Percentiles rank a stretch among this genome's conserved stretches.
phyloP scores from a whole-genome alignment of 257 asterid genomes.

The Schizonepeta tenuifolia region DNA sequence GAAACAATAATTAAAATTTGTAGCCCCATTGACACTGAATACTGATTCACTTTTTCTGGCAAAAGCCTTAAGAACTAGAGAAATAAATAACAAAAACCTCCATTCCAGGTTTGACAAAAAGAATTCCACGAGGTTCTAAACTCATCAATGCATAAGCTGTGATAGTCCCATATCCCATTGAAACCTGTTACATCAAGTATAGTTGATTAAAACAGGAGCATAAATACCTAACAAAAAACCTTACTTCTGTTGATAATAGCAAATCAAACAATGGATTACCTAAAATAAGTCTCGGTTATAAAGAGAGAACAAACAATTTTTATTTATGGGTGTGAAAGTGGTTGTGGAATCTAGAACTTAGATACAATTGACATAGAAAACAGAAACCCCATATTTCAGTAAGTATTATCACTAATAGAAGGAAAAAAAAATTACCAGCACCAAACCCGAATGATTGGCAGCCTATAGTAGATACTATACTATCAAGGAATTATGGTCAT shows the following conservation, averaged over 20 bases:
- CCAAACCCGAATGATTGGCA: too few species aligned
- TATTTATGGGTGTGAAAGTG: neutral
- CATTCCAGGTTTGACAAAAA: slow-evolving; percentile 89
- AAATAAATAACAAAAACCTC: slow-evolving; percentile 52
- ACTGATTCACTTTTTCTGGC: neutral
- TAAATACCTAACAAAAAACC: neutral
- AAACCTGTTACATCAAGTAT: slow-evolving; percentile 61
- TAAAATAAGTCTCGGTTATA: neutral
- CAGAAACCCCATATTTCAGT: too few species aligned
- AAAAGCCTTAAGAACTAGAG: slow-evolving; percentile 13
- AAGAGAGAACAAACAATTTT: too few species aligned
- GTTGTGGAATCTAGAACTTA: too few species aligned
- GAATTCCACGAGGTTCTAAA: slow-evolving; percentile 92
- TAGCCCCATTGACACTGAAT: slow-evolving; percentile 3
- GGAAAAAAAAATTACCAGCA: neutral
- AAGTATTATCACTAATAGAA: too few species aligned
- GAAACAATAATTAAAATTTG: slow-evolving; percentile 16
- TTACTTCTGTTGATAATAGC: slow-evolving; percentile 1
- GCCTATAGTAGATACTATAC: too few species aligned
- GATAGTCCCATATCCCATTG: slow-evolving; percentile 83
- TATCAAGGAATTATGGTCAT: too few species aligned
- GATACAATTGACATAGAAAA: too few species aligned
- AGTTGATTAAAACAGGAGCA: neutral
- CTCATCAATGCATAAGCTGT: slow-evolving; percentile 93
- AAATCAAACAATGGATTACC: neutral